A percentile compares a stretch with the other conserved stretches of the same genome.
phyloP scores from a whole-genome alignment of 495 filamentous ascomycete species.

The Neurospora sublineolata region DNA sequence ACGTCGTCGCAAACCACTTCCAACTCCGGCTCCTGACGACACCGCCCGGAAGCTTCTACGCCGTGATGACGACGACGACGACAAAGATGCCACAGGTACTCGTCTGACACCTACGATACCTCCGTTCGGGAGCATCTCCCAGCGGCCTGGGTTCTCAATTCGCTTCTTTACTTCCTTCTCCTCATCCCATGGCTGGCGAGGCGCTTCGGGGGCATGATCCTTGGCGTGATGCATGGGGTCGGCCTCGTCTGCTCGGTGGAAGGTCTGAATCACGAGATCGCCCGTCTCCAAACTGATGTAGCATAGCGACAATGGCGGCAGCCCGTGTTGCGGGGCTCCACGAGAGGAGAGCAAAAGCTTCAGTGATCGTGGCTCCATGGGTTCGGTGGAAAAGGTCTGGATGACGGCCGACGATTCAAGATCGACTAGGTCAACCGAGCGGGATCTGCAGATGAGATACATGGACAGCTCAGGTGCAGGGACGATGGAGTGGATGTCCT shows the following conservation, averaged over 20 bases:
- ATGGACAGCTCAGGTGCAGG: constrained; percentile 32
- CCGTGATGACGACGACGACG: background rate
- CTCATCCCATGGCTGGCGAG: constrained; percentile 31
- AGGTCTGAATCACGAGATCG: constrained; percentile 45
- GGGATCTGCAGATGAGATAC: constrained; percentile 34
- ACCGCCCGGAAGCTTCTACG: background rate
- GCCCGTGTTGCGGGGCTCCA: constrained; percentile 32
- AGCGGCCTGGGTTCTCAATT: constrained; percentile 37
- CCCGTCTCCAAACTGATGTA: constrained; percentile 41
- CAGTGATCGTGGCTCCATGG: constrained; percentile 41
- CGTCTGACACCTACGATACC: constrained; percentile 37
- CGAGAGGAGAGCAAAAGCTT: constrained; percentile 34
- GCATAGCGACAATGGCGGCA: constrained; percentile 42
- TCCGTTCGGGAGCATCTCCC: constrained; percentile 36
- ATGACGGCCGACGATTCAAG: constrained; percentile 37
- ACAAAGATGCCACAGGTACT: constrained; percentile 6
- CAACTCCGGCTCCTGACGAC: background rate
- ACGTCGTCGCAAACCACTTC: constrained; percentile 17
- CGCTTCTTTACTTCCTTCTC: constrained; percentile 23
- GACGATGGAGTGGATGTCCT: constrained; percentile 28
- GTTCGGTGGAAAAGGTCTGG: constrained; percentile 44
- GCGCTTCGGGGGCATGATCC: constrained; percentile 5
- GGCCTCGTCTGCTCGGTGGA: constrained; percentile 34
- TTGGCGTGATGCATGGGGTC: constrained; percentile 32
- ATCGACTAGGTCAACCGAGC: constrained; percentile 43